Base-by-base conservation (phyloP, 164 flowering plant genomes). In the Santalum album region DNA sequence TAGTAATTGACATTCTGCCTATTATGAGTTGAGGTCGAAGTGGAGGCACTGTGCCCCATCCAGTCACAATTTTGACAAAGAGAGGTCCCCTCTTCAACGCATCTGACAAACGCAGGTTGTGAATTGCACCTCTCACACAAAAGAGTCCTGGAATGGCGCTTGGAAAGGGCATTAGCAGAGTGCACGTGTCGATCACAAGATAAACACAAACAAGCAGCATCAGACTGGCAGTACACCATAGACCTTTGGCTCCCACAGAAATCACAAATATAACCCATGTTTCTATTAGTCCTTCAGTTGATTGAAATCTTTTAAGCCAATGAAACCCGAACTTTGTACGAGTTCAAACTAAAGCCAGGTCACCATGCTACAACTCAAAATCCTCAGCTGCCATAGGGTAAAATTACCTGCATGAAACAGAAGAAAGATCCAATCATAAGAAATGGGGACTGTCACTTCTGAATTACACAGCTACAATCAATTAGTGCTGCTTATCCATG, bases 181-280 rank as follows among this genome's bases (percentile, higher is more conserved):
- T 91, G 98, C 44, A 91, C 95, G 61, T 77, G 81, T 0, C 83
- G 80, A 45, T 91, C 98, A 72, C 98, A 91, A 12, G 98, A 84
- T 63, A 91, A 69, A 64, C 98, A 91, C 55, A 91, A 74, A 62
- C 79, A 75, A 22, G 98, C 98, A 18, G 87, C 78, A 77, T 91
- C 98, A 25, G 98, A 82, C 26, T 88, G 75, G 63, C 98, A 91
- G 58, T 84, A 84, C 5, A 91, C 88, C 72, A 88, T 72, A 3
- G 98, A 80, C 56, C 87, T 77, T 67, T 84, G 83, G 32, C 82
- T 83, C 69, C 84, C 83, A 66, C 98, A 91, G 59, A 69, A 91
- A 57, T 88, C 98, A 66, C 98, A 91, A 11, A 75, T 60, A 42
- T 71, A 75, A 53, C 96, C 95, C 98, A 90, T 90, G 27, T 53